Base-by-base conservation (phyloP, 108 stramenopile genomes). In the Skeletonema costatum region DNA sequence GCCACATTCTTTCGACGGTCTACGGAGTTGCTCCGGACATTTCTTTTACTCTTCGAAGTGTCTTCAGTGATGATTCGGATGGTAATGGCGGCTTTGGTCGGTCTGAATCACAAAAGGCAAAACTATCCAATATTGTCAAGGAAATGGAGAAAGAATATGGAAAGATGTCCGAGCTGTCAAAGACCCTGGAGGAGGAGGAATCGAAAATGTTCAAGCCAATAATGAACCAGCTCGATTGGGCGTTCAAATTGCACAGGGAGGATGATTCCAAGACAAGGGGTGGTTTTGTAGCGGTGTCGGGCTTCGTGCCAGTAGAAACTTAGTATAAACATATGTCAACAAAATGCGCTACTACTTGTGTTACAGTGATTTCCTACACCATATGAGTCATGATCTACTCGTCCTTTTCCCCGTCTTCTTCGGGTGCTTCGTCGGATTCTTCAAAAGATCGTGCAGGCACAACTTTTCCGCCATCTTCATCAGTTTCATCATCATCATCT, bases 181-280 rank as follows among this genome's bases (percentile, higher is more conserved):
- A 87, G 30, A 89, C 68, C 41, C 39, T 77, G 69, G 46, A 56
- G 1, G 8, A 73, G 56, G 46, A 74, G 50, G 82, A 83, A 69
- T 77, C 82, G 14, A 82, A 90, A 66, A 96, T 96, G 95, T 92
- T 75, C 44, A 80, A 90, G 13, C 95, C 92, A 32, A 93, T 96
- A 46, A 96, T 96, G 95, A 92, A 93, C 42, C 95, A 96, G 69
- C 72, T 96, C 59, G 89, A 96, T 83, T 87, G 87, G 86, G 95
- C 92, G 3, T 93, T 96, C 71, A 90, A 96, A 66, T 70, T 90
- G 64, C 88, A 93, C 61, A 76, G 89, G 44, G 95, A 93, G 61
- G 86, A 85, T 60, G 83, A 76, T 61, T 78, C 80, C 16, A 84
- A 86, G 32, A 89, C 84, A 21, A 82, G 80, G 29, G 77, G 87